Conservation (phyloP, 2,329 filamentous ascomycete genomes). For the Cytospora schulzeri region DNA sequence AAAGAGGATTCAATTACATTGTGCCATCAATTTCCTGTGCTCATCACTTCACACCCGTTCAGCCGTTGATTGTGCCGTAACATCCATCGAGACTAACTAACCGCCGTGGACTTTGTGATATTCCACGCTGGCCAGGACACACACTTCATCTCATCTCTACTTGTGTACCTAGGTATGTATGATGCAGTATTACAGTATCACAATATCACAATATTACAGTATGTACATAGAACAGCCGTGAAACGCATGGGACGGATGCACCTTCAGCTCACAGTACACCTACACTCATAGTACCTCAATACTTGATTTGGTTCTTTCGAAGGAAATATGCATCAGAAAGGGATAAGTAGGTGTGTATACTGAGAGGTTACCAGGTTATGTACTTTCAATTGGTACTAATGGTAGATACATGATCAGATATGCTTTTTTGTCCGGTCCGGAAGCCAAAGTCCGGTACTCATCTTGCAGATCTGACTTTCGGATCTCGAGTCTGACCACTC, state of each 20-base stretch:
- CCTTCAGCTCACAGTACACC: too few relatives aligned
- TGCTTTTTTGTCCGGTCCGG: neutral
- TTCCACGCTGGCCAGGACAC: neutral
- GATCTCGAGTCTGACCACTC: constrained; percentile 18
- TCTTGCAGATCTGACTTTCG: constrained; percentile 20
- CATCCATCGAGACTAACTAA: neutral
- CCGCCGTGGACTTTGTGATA: neutral
- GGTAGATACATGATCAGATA: too few relatives aligned
- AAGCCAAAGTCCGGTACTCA: neutral
- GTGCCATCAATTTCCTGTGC: neutral
- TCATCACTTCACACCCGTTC: neutral
- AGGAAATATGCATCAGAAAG: neutral
- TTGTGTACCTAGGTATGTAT: too few relatives aligned
- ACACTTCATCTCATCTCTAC: neutral
- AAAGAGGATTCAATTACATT: neutral
- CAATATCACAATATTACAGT: too few relatives aligned
- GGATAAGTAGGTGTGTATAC: neutral
- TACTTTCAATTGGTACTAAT: too few relatives aligned
- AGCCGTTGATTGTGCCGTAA: neutral
- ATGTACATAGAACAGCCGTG: neutral
- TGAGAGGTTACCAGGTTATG: neutral
- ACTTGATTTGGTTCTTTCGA: too few relatives aligned
- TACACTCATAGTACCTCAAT: too few relatives aligned
- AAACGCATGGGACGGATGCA: too few relatives aligned
- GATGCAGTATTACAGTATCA: neutral